Conservation (phyloP, 192 early-diverging fungal genomes). For the Thamnidium elegans region DNA sequence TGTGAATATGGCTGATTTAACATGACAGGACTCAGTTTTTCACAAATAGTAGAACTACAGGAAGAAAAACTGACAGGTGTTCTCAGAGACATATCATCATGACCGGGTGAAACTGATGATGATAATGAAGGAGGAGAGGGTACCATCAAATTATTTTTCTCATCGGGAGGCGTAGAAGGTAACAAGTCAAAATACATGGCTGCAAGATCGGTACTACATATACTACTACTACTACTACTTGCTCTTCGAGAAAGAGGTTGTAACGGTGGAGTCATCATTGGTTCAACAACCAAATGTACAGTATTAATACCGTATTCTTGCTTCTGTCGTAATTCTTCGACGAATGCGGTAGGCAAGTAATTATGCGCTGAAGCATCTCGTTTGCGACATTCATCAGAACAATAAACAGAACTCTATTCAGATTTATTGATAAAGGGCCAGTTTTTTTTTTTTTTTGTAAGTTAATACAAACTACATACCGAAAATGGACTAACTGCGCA, state of each 20-base stretch:
- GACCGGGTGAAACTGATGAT: too few relatives aligned
- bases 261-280: background rate
- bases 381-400: constrained; percentile 10
- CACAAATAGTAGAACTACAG: too few relatives aligned
- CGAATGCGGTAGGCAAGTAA: background rate
- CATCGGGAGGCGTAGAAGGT: background rate
- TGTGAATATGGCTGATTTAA: too few relatives aligned
- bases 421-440: too few relatives aligned
- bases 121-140: too few relatives aligned
- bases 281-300: background rate
- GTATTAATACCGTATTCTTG: background rate
- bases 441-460: too few relatives aligned
- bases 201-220: constrained; percentile 5
- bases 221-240: constrained; percentile 9
- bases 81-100: too few relatives aligned
- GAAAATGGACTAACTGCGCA: too few relatives aligned
- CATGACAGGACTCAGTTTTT: too few relatives aligned
- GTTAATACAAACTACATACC: too few relatives aligned
- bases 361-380: background rate
- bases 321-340: background rate
- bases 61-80: too few relatives aligned
- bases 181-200: constrained; percentile 11
- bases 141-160: background rate
- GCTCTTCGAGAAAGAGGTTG: background rate
- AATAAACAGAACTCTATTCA: constrained; percentile 7